A percentile compares a stretch with the other conserved stretches of the same genome.
Evolutionary conservation across 169 alveolate species (phyloP).

Genomic region (Cryptosporidium sp.): DNA sequence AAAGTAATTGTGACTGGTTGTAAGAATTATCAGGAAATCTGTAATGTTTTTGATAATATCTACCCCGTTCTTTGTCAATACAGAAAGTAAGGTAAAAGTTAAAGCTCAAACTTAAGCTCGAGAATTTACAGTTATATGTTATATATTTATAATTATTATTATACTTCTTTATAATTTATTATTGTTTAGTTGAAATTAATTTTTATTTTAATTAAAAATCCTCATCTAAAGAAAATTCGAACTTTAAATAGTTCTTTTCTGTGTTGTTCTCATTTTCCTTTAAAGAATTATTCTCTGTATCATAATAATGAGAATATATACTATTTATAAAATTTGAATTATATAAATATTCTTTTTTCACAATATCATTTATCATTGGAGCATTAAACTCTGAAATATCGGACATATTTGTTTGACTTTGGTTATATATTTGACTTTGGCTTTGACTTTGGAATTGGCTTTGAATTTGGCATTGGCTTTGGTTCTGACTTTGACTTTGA

Average conservation of each 20-base stretch:
- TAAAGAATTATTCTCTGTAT: neutral
- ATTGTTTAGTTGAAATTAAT: neutral
- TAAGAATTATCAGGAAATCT: slow-evolving; percentile 91
- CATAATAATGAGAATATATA: neutral
- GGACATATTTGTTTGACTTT: neutral
- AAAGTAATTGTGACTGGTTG: slow-evolving; percentile 99
- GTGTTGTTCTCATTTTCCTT: neutral
- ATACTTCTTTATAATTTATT: neutral
- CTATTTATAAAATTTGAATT: neutral
- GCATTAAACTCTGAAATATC: neutral
- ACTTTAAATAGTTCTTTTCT: neutral
- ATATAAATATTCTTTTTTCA: neutral
- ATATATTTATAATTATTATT: neutral
- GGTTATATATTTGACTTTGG: slow-evolving; percentile 1
- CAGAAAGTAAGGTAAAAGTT: slow-evolving; percentile 81
- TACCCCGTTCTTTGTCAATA: slow-evolving; percentile 90
- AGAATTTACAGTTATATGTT: neutral
- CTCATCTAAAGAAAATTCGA: slow-evolving; percentile 47
- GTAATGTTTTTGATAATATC: slow-evolving; percentile 90
- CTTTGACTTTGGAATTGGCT: neutral
- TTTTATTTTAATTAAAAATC: slow-evolving; percentile 38
- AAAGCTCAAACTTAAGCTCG: neutral
- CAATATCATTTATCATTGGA: neutral
- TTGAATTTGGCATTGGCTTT: too few relatives aligned
- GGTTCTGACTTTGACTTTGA: neutral